Percentiles rank a stretch among this genome's conserved stretches.
phyloP scores from a whole-genome alignment of 228 moss, liverwort and hornwort genomes.

The Sphagnum fallax region DNA sequence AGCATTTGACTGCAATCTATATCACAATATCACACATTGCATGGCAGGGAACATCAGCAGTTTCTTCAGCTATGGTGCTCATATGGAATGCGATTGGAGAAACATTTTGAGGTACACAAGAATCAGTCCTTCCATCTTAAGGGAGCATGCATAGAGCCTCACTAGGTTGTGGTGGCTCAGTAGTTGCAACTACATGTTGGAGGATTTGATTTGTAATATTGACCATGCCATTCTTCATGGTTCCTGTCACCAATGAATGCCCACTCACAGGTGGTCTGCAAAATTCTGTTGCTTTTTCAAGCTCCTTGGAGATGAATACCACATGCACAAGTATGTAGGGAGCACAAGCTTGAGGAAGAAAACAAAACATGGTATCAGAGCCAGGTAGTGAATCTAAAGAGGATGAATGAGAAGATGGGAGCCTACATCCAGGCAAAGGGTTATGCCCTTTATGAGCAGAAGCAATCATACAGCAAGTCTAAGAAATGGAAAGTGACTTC shows the following conservation, averaged over 20 bases:
- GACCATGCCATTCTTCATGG: conserved; percentile 39
- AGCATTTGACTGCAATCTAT: conserved; percentile 34
- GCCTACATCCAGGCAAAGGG: too few relatives aligned
- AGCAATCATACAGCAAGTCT: too few relatives aligned
- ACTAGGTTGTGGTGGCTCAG: conserved; percentile 43
- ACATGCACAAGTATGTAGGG: too few relatives aligned
- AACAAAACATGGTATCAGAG: too few relatives aligned
- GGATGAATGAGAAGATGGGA: too few relatives aligned
- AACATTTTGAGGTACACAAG: conserved; percentile 24
- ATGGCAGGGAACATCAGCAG: conserved; percentile 16
- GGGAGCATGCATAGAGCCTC: conserved; percentile 41
- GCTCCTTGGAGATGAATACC: conserved; percentile 45
- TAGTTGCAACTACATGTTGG: conserved; percentile 34
- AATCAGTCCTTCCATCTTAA: conserved; percentile 51
- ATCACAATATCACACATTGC: conserved; percentile 21
- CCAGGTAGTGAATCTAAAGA: too few relatives aligned
- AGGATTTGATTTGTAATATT: conserved; percentile 46
- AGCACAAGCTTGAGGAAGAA: too few relatives aligned
- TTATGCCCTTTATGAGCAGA: too few relatives aligned
- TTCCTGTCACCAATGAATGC: conserved; percentile 46
- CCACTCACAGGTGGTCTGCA: conserved; percentile 40
- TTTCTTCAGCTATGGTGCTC: neutral
- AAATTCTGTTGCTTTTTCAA: conserved; percentile 53
- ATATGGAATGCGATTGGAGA: neutral
- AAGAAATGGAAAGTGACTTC: too few relatives aligned